These are phyloP conservation scores for Fusarium multiceps DNA, from an alignment of 2,329 filamentous ascomycete genomes.

Conservation along the genomic window DNA sequence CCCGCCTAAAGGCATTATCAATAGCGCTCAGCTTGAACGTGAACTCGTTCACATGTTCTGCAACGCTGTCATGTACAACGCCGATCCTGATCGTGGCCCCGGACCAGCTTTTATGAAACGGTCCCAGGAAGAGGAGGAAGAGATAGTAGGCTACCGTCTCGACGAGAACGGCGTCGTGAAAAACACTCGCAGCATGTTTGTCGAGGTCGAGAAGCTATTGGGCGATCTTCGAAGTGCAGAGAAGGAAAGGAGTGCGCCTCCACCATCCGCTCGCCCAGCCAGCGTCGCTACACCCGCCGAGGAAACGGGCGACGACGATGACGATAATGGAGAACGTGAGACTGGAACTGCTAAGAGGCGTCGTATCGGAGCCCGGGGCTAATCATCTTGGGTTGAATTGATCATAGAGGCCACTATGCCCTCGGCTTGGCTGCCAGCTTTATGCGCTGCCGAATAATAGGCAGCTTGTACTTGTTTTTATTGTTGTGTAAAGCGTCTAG, in stretches of 20 bases:
- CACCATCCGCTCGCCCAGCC: constrained; percentile 50
- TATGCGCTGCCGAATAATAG: constrained; percentile 22
- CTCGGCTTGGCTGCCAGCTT: constrained; percentile 25
- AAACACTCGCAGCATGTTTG: constrained; percentile 89
- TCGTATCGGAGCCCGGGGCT: constrained; percentile 52
- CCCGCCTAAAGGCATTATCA: constrained; percentile 90
- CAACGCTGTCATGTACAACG: constrained; percentile 98
- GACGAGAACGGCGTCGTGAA: constrained; percentile 89
- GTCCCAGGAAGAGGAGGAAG: constrained; percentile 57
- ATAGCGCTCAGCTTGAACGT: constrained; percentile 90
- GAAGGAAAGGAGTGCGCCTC: constrained; percentile 58
- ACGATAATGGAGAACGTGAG: constrained; percentile 59
- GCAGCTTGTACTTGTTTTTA: constrained; percentile 37
- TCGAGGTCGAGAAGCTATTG: constrained; percentile 83
- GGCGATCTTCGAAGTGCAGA: constrained; percentile 81
- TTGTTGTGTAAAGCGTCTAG: constrained; percentile 44
- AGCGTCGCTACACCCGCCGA: constrained; percentile 58
- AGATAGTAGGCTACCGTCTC: constrained; percentile 70
- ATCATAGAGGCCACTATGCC: constrained; percentile 10
- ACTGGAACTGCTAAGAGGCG: constrained; percentile 52
- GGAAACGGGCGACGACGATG: constrained; percentile 62
- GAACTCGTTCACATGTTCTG: constrained; percentile 97
- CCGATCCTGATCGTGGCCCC: constrained; percentile 78
- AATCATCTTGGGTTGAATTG: constrained; percentile 16
- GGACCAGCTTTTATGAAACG: constrained; percentile 69